A percentile compares a stretch with the other conserved stretches of the same genome.
These are phyloP conservation scores for Taiwanofungus camphoratus DNA, from an alignment of 1,284 basidiomycete species.

Conservation along the genomic window DNA sequence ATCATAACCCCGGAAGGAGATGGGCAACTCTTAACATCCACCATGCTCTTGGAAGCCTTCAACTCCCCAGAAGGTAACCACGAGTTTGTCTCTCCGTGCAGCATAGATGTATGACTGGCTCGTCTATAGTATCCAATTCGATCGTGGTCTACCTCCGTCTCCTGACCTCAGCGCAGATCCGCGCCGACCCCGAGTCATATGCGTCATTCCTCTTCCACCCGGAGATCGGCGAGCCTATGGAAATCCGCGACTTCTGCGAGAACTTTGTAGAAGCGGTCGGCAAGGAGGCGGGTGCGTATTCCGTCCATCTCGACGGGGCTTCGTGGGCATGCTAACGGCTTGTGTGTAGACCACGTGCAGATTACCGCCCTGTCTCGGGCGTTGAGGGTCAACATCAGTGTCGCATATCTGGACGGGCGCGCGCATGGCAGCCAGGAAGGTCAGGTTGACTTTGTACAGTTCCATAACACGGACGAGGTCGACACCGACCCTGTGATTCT, in stretches of 20 bases:
- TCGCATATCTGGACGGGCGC: conserved; percentile 75
- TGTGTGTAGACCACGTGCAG: conserved; percentile 67
- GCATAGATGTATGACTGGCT: neutral
- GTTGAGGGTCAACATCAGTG: conserved; percentile 60
- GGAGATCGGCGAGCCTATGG: conserved; percentile 55
- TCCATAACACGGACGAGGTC: conserved; percentile 44
- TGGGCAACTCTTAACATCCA: conserved; percentile 32
- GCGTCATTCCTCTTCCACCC: conserved; percentile 74
- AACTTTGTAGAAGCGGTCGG: conserved; percentile 75
- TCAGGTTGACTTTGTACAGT: conserved; percentile 65
- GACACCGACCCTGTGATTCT: conserved; percentile 48
- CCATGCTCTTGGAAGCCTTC: conserved; percentile 46
- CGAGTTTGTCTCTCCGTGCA: neutral
- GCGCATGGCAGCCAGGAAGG: conserved; percentile 25
- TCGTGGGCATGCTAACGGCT: neutral
- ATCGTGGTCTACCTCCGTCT: conserved; percentile 74
- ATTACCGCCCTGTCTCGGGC: conserved; percentile 75
- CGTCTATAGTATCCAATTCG: conserved; percentile 53
- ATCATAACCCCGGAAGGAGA: conserved; percentile 35
- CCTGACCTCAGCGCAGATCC: conserved; percentile 79
- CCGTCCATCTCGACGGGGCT: neutral
- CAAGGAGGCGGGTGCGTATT: conserved; percentile 67
- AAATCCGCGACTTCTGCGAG: conserved; percentile 65
- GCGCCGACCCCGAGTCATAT: conserved; percentile 57
- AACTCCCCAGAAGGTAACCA: conserved; percentile 47